Evolutionary conservation across 2,329 filamentous ascomycete genomes (phyloP).

Genomic region (Aspergillus viridinutans): DNA sequence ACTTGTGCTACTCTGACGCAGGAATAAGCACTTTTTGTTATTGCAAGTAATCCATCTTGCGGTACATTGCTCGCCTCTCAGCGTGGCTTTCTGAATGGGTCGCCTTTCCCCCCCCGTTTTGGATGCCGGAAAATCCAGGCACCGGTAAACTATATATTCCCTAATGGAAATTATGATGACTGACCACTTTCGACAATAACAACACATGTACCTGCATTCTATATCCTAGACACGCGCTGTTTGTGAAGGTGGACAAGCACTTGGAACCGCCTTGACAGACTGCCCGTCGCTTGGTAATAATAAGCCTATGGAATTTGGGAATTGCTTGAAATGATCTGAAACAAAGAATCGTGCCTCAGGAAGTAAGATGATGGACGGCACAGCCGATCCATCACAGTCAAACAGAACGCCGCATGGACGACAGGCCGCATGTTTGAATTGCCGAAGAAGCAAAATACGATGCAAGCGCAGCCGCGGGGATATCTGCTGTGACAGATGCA

Average conservation of each 20-base stretch:
- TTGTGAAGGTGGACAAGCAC: background rate
- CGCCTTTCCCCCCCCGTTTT: too few species aligned
- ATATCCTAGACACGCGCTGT: background rate
- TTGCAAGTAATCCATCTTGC: background rate
- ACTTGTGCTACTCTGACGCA: background rate
- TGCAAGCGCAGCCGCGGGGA: slow-evolving; percentile 56
- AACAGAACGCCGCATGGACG: slow-evolving; percentile 19
- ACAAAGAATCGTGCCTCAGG: background rate
- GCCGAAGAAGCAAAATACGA: slow-evolving; percentile 64
- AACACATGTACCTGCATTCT: background rate
- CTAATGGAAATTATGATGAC: background rate
- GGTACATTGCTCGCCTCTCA: background rate
- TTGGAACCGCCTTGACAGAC: background rate
- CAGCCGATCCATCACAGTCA: background rate
- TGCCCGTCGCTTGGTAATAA: background rate
- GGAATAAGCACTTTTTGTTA: background rate
- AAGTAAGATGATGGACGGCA: slow-evolving; percentile 8
- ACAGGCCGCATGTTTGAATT: slow-evolving; percentile 57
- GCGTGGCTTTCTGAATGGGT: background rate
- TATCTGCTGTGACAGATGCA: slow-evolving; percentile 58
- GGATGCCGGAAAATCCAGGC: background rate
- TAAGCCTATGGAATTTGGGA: background rate
- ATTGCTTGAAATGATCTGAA: background rate
- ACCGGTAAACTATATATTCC: background rate
- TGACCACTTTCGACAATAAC: background rate